Evolutionary conservation across 768 basidiomycete genomes (phyloP), one percentile per base, ranked within the genome.

Genomic region (Cystofilobasidium bisporidii): DNA sequence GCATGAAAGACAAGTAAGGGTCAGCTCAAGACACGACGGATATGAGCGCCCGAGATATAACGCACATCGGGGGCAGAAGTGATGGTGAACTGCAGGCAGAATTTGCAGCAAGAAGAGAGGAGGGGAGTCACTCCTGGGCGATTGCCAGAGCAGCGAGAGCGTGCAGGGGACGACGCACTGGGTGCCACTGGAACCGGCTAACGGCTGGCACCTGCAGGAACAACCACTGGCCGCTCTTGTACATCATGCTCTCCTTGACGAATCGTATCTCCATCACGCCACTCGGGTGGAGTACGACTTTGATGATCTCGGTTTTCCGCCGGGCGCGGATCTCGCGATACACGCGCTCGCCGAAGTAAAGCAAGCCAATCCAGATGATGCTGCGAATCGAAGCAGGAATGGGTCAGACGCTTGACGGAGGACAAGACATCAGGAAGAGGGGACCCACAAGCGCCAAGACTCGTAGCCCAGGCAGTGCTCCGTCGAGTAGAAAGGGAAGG

Each of bases 181-280:
- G 92, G 78, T 94, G 92, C 91, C 91, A 97, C 75, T 96, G 91
- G 76, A 82, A 85, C 24, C 73, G 77, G 50, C 90, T 92, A 15
- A 96, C 77, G 53, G 91, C 89, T 3, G 93, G 91, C 18, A 92
- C 84, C 73, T 91, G 87, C 71, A 92, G 79, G 80, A 90, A 93
- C 32, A 92, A 79, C 91, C 91, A 93, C 73, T 73, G 72, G 36
- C 74, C 74, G 4, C 72, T 71, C 59, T 86, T 87, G 78, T 96
- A 93, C 75, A 87, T 89, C 82, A 96, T 88, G 75, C 86, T 87
- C 10, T 89, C 88, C 79, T 96, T 96, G 75, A 86, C 77, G 74
- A 96, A 92, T 57, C 91, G 87, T 56, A 96, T 81, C 77, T 96
- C 91, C 89, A 97, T 91, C 24, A 89, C 89, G 71, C 88, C 87